These are phyloP conservation scores for Verticillium longisporum DNA, from an alignment of 2,329 filamentous ascomycete genomes.

Conservation along the genomic window DNA sequence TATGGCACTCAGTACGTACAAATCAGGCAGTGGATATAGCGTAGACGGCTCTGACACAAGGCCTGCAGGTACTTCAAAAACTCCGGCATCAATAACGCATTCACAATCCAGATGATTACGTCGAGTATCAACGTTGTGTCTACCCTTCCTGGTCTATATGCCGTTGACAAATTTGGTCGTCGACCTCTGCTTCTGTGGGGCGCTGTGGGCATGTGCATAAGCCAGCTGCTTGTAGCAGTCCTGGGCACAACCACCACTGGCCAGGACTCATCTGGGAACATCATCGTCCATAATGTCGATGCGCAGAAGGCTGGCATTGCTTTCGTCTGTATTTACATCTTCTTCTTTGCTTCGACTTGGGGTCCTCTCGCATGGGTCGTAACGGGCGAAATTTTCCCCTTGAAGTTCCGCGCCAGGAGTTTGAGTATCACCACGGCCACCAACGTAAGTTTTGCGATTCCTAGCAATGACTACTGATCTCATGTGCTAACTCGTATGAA, in stretches of 20 bases:
- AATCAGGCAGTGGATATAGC: too few species aligned
- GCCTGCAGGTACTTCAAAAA: slow-evolving; percentile 27
- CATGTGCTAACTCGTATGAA: neutral
- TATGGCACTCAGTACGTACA: slow-evolving; percentile 21
- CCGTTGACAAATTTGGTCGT: slow-evolving; percentile 31
- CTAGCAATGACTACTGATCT: neutral
- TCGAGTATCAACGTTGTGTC: slow-evolving; percentile 29
- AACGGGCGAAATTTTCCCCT: slow-evolving; percentile 56
- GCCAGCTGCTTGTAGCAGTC: slow-evolving; percentile 53
- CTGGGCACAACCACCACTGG: slow-evolving; percentile 47
- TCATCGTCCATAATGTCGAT: slow-evolving; percentile 39
- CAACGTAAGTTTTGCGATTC: slow-evolving; percentile 33
- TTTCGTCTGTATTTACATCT: slow-evolving; percentile 64
- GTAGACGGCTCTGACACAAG: neutral
- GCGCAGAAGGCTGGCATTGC: slow-evolving; percentile 51
- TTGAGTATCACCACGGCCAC: slow-evolving; percentile 64
- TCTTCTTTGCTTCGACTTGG: slow-evolving; percentile 69
- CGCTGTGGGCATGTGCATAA: slow-evolving; percentile 58
- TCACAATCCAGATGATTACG: slow-evolving; percentile 23
- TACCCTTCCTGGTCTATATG: slow-evolving; percentile 27
- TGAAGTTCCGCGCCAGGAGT: slow-evolving; percentile 56
- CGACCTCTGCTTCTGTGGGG: slow-evolving; percentile 63
- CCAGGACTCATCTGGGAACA: slow-evolving; percentile 37
- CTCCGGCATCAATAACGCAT: slow-evolving; percentile 27
- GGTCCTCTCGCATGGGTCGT: slow-evolving; percentile 47